Base-by-base conservation (phyloP, 148 eudicot genomes). In the Chenopodium album region DNA sequence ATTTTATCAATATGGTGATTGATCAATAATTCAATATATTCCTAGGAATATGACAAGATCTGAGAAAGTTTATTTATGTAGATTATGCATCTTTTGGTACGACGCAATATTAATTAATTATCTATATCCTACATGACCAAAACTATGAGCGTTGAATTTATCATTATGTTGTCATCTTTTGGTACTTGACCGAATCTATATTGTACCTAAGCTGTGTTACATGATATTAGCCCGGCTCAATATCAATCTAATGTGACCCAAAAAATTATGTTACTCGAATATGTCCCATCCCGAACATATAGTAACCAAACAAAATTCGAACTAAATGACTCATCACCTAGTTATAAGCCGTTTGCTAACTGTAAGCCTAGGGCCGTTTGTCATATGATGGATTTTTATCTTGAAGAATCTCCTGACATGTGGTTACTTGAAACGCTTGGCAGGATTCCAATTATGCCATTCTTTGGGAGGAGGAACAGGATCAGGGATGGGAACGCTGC, bases 391-490 rank as follows among this genome's bases (percentile, higher is more conserved):
- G 10, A 20, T 1, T 62, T 4, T 62, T 62, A 5, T n/a, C 9
- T 62, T 62, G 66, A 62, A 20, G 22, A 62, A 20, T 62, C 66
- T 62, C 23, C 66, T 62, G 28, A 1, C 1, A 22, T 34, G 3
- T 17, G 26, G 20, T 28, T 56, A 50, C 54, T 50, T 50, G 14
- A 17, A 26, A 34, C 44, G 22, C 5, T 28, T 72, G 77, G 75
- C 23, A 92, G 95, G 95, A 37, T 90, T 90, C 34, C 93, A 90
- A 65, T 59, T 90, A 75, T 89, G 93, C 37, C 93, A 90, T 78
- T 92, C 95, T 11, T 79, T 92, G 76, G 95, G 95, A 82, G 94
- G 94, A 68, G 92, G 92, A 5, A 90, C 92, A 2, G 92, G 92
- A 31, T 90, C 92, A 7, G 93, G 93, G 19, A 90, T 90, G 93